phyloP scores from a whole-genome alignment of 345 rosid species.

The Clausena lansium region DNA sequence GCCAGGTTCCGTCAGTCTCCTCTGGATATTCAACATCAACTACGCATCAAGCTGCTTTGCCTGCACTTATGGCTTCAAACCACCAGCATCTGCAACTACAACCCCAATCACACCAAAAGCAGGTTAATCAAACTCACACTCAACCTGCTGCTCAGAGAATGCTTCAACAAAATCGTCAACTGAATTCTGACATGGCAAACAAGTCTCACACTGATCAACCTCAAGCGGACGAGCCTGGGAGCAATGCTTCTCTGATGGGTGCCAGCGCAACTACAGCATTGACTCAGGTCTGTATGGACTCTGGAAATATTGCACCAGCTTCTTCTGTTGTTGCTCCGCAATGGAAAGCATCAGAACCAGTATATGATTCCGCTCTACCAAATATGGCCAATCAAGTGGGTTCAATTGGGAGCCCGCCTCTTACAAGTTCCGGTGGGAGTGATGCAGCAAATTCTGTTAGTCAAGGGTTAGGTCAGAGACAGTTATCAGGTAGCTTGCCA shows the following conservation, averaged over 20 bases:
- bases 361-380: conserved; percentile 37
- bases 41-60: conserved; percentile 48
- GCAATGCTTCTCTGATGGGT: conserved; percentile 37
- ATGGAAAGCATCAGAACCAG: conserved; percentile 62
- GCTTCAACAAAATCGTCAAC: conserved; percentile 54
- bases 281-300: conserved; percentile 48
- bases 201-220: conserved; percentile 60
- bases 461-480: conserved; percentile 60
- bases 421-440: conserved; percentile 43
- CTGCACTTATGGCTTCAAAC: conserved; percentile 33
- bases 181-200: conserved; percentile 41
- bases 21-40: conserved; percentile 44
- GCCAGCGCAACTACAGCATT: conserved; percentile 32
- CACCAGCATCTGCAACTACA: conserved; percentile 39
- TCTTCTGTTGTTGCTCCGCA: conserved; percentile 43
- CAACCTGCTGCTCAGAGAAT: conserved; percentile 58
- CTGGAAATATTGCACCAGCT: conserved; percentile 30
- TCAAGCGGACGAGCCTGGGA: conserved; percentile 44
- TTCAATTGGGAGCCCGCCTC: conserved; percentile 42
- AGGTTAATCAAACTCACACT: conserved; percentile 46
- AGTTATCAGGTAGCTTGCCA: conserved; percentile 55
- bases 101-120: conserved; percentile 42
- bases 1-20: conserved; percentile 48
- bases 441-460: conserved; percentile 47
- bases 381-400: conserved; percentile 44